Percentiles rank a stretch among this genome's conserved stretches.
Conservation (phyloP, 2,329 filamentous ascomycete species). For the Fusarium chuoi region DNA sequence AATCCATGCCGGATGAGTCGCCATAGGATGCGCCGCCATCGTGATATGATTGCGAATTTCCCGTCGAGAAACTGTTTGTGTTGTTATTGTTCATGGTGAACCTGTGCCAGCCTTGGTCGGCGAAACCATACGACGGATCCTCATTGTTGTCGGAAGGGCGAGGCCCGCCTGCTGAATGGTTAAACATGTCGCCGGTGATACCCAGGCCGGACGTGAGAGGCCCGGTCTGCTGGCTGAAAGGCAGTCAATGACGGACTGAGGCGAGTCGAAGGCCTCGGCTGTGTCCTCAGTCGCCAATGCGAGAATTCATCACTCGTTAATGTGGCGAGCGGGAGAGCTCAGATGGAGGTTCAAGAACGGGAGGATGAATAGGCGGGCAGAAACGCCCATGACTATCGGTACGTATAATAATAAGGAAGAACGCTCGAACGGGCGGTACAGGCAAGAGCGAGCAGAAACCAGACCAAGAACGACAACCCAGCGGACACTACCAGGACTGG, state of each 20-base stretch:
- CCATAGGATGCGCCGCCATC: slow-evolving; percentile 42
- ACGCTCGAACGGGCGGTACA: slow-evolving; percentile 11
- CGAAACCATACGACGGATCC: slow-evolving; percentile 46
- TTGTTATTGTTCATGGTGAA: slow-evolving; percentile 43
- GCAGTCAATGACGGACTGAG: slow-evolving; percentile 51
- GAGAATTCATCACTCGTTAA: slow-evolving; percentile 51
- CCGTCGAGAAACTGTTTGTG: slow-evolving; percentile 37
- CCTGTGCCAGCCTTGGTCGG: slow-evolving; percentile 48
- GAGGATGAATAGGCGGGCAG: slow-evolving; percentile 47
- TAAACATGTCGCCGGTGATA: slow-evolving; percentile 52
- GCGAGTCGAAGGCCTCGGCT: slow-evolving; percentile 53
- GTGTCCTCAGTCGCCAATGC: slow-evolving; percentile 49
- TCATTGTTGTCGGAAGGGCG: slow-evolving; percentile 45
- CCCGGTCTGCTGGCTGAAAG: slow-evolving; percentile 49
- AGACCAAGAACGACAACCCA: slow-evolving; percentile 13
- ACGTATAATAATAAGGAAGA: slow-evolving; percentile 42
- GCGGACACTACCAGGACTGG: slow-evolving; percentile 26
- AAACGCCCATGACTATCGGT: slow-evolving; percentile 51
- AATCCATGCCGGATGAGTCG: slow-evolving; percentile 51
- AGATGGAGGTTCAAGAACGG: slow-evolving; percentile 47
- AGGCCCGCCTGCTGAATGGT: slow-evolving; percentile 48
- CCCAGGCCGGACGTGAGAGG: slow-evolving; percentile 47
- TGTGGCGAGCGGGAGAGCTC: slow-evolving; percentile 48
- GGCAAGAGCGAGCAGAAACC: slow-evolving; percentile 35
- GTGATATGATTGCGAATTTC: slow-evolving; percentile 41